phyloP scores from a whole-genome alignment of 306 rosid species.

The Echinosophora koreensis region DNA sequence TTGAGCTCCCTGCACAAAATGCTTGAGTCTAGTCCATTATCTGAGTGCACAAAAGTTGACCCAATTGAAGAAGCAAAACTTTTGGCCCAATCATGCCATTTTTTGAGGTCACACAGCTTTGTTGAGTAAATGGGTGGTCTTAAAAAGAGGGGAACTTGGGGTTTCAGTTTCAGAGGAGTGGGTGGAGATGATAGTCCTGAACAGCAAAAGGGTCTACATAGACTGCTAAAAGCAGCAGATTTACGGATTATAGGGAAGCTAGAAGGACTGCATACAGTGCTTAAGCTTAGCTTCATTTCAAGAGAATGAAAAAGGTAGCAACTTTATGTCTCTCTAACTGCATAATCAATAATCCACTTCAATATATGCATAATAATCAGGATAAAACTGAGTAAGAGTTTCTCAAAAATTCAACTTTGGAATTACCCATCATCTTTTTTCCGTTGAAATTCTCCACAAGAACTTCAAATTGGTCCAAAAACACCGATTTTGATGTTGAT shows the following conservation, averaged over 20 bases:
- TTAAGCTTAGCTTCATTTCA: conserved; percentile 63
- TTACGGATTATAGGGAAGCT: conserved; percentile 45
- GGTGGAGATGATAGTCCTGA: conserved; percentile 40
- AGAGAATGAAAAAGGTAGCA: conserved; percentile 27
- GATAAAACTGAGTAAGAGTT: not conserved
- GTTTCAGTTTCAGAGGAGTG: conserved; percentile 51
- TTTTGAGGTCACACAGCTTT: conserved; percentile 59
- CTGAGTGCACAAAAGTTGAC: conserved; percentile 66
- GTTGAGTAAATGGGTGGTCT: conserved; percentile 67
- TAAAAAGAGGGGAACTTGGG: conserved; percentile 74
- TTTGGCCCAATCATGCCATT: conserved; percentile 90
- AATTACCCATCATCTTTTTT: not conserved
- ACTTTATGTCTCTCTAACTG: conserved; percentile 9
- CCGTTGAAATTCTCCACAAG: not conserved
- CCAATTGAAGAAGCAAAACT: conserved; percentile 66
- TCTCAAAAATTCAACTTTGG: not conserved
- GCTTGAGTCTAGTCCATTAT: conserved; percentile 79
- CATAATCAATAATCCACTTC: not conserved
- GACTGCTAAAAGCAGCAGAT: conserved; percentile 37
- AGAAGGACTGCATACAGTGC: conserved; percentile 38
- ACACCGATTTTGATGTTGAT: not conserved
- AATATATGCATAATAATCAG: not conserved
- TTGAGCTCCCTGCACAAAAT: conserved; percentile 76
- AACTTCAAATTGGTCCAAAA: not conserved
- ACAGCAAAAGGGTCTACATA: conserved; percentile 49